Evolutionary conservation across 805 yeast genomes (phyloP).

Genomic region (Candida insectalens): DNA sequence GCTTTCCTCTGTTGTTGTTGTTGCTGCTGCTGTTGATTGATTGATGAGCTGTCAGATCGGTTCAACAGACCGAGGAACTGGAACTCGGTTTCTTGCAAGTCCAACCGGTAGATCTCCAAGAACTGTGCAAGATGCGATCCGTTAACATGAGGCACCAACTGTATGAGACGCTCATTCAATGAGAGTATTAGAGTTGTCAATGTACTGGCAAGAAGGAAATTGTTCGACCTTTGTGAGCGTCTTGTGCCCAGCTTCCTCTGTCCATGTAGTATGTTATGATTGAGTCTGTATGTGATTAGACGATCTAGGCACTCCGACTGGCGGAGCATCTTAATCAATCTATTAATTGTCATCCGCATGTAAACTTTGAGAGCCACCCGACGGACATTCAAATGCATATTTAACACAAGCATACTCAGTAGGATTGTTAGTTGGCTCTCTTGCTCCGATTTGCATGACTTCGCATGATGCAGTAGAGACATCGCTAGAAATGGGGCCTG

Average conservation of each 20-base stretch:
- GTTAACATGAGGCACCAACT: conserved; percentile 7
- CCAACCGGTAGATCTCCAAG: conserved; percentile 17
- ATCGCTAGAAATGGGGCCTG: conserved; percentile 10
- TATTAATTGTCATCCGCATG: conserved; percentile 10
- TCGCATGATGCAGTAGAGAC: conserved; percentile 11
- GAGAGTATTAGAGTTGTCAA: conserved; percentile 13
- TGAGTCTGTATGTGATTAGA: conserved; percentile 6
- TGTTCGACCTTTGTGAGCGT: conserved; percentile 3
- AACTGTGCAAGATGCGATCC: conserved; percentile 14
- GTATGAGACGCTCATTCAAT: conserved; percentile 9
- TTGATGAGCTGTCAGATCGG: conserved; percentile 6
- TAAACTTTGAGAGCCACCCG: conserved; percentile 12
- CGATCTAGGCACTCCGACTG: conserved; percentile 10
- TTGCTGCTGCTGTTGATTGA: conserved; percentile 6
- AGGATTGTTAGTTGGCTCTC: conserved; percentile 5
- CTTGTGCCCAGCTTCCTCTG: conserved; percentile 1
- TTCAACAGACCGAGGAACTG: conserved; percentile 15
- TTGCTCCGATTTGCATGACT: conserved; percentile 3
- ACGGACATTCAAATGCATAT: conserved; percentile 10
- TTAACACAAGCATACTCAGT: conserved; percentile 9
- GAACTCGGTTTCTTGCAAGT: conserved; percentile 12
- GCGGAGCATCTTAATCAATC: conserved; percentile 8
- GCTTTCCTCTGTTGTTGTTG: conserved; percentile 7
- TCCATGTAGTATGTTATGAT: too few species aligned
- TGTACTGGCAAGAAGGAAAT: conserved; percentile 8